A percentile compares a stretch with the other conserved stretches of the same genome.
These are phyloP conservation scores for Blastobotrys americana DNA, from an alignment of 805 yeast species.

Conservation along the genomic window DNA sequence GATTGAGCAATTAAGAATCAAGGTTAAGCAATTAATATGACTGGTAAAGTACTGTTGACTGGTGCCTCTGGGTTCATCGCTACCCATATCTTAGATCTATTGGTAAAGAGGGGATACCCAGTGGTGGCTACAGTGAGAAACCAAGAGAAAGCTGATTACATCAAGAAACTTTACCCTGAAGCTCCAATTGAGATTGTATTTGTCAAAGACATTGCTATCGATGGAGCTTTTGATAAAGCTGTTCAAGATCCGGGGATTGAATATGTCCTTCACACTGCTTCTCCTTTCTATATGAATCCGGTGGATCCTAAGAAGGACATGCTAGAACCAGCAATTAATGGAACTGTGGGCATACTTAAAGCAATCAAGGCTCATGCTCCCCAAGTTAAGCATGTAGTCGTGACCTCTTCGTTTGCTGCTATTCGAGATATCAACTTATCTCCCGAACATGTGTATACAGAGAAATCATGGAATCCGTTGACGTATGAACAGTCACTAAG, in stretches of 20 bases:
- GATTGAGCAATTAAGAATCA: too few species aligned
- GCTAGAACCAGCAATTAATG: constrained; percentile 39
- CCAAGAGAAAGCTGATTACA: constrained; percentile 27
- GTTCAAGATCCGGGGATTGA: constrained; percentile 32
- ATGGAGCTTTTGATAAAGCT: constrained; percentile 43
- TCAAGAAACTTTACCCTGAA: constrained; percentile 21
- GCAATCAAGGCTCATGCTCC: constrained; percentile 36
- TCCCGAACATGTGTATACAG: constrained; percentile 19
- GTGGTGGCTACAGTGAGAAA: constrained; percentile 46
- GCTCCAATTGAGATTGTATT: constrained; percentile 23
- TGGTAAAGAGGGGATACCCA: constrained; percentile 35
- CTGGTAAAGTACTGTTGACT: constrained; percentile 16
- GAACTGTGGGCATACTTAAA: constrained; percentile 37
- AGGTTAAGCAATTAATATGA: too few species aligned
- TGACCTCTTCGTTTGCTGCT: constrained; percentile 44
- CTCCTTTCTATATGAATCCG: constrained; percentile 39
- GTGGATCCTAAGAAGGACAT: constrained; percentile 34
- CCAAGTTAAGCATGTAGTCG: constrained; percentile 36
- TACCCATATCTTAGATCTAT: constrained; percentile 19
- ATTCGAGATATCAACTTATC: constrained; percentile 3
- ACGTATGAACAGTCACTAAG: constrained; percentile 26
- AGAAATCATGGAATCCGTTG: constrained; percentile 33
- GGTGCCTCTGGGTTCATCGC: constrained; percentile 23
- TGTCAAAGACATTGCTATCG: constrained; percentile 28
- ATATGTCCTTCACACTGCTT: constrained; percentile 36